Percentiles rank a stretch among this genome's conserved stretches.
These are phyloP conservation scores for Sphaerulina musiva DNA, from an alignment of 2,329 filamentous ascomycete genomes.

Conservation along the genomic window DNA sequence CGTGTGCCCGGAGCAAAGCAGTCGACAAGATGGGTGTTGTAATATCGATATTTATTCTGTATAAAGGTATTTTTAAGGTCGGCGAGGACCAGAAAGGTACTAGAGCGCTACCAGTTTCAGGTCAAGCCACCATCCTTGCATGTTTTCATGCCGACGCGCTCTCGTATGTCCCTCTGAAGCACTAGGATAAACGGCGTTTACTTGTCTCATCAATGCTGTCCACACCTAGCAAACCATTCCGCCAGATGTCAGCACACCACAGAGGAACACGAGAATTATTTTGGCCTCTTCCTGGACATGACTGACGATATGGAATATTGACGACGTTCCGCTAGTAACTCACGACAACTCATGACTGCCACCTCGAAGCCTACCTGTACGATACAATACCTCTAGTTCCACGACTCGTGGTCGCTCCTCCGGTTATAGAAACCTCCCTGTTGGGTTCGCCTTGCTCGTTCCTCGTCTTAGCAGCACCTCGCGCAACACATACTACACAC, in stretches of 20 bases:
- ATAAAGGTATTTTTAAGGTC: background rate
- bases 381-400: background rate
- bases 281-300: background rate
- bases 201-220: no score
- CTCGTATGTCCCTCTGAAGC: no score
- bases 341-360: background rate
- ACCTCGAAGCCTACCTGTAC: background rate
- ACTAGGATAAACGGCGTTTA: no score
- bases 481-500: background rate
- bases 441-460: background rate
- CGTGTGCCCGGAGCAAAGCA: no score
- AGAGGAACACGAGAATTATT: background rate
- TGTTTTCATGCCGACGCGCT: no score
- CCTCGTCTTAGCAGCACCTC: background rate
- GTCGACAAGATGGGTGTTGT: no score
- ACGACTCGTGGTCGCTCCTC: slow-evolving; percentile 7
- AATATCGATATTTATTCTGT: no score
- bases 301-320: background rate
- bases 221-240: background rate
- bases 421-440: background rate
- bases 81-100: background rate
- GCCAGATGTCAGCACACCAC: background rate
- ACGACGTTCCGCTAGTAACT: background rate
- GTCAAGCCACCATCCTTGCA: no score
- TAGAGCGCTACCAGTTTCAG: background rate